Conservation (phyloP, 116 monocot genomes). For the Posidonia oceanica region DNA sequence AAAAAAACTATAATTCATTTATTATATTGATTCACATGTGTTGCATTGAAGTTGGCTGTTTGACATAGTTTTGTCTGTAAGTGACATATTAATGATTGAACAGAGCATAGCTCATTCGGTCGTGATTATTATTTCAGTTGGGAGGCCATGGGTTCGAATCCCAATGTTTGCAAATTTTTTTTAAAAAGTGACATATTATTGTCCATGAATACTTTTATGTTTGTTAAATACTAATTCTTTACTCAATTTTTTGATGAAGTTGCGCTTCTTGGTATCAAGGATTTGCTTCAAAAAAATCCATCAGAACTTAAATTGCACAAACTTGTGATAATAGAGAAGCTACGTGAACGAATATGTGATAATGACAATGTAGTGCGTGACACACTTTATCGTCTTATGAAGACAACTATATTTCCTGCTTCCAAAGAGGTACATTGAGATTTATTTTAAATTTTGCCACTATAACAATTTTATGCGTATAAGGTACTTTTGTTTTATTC, state of each 20-base stretch:
- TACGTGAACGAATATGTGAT: slow-evolving; percentile 73
- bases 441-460: background rate
- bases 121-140: no score
- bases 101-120: no score
- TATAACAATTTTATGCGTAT: background rate
- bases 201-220: background rate
- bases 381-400: slow-evolving; percentile 52
- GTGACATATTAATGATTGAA: no score
- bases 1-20: no score
- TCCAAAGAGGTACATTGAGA: slow-evolving; percentile 54
- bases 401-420: slow-evolving; percentile 47
- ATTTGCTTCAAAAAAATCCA: slow-evolving; percentile 43
- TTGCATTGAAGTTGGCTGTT: no score
- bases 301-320: slow-evolving; percentile 59
- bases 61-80: no score
- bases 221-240: background rate
- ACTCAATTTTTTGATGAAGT: slow-evolving; percentile 32
- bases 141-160: no score
- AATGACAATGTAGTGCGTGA: slow-evolving; percentile 68
- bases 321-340: slow-evolving; percentile 52
- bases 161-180: no score
- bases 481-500: no score
- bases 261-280: slow-evolving; percentile 70
- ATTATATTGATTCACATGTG: no score
- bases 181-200: no score